Evolutionary conservation across 805 yeast genomes (phyloP), one percentile per base, ranked within the genome.

Genomic region (Priceomyces medius): DNA sequence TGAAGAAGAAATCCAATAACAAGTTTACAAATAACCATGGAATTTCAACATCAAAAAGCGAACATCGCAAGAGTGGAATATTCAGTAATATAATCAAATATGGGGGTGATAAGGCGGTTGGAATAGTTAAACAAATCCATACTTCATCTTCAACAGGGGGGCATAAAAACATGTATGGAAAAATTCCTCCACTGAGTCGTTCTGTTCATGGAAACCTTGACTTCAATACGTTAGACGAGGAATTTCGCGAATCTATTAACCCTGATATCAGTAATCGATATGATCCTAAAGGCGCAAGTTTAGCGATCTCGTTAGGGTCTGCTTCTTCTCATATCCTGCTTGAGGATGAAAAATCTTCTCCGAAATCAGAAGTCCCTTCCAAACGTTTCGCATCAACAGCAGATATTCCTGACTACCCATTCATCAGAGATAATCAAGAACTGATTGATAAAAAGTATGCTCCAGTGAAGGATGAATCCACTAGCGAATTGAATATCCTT

Each of bases 81-180:
- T 59, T 70, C 40, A 68, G 71, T 37, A 64, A 73, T 9, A 55
- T 62, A n/a, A 47, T 73, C 24, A 69, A 68, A 42, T 66, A 60
- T 41, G 67, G 72, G 9, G 68, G 66, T 13, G 71, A 66, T 21
- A 65, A 63, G 43, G 71, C 70, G 0, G 68, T 59, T 1, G 71
- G 59, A 12, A 61, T 63, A 21, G 68, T 59, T 20, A 64, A 63
- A 35, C 69, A 64, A 29, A 59, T 55, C 1, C 58, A 48, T 27
- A 45, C 48, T 24, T 41, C 48, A 3, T 42, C 48, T 2, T 18
- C 44, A 6, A 20, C 38, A n/a, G 17, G 17, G 9, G 17, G 20
- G 12, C 19, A 12, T 17, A 35, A 29, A 24, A 23, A 12, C 4
- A 21, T 12, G 10, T n/a, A n/a, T 24, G 29, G 29, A 3, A 32